A percentile compares a stretch with the other conserved stretches of the same genome.
phyloP scores from a whole-genome alignment of 495 filamentous ascomycete genomes.

The Letharia lupina region DNA sequence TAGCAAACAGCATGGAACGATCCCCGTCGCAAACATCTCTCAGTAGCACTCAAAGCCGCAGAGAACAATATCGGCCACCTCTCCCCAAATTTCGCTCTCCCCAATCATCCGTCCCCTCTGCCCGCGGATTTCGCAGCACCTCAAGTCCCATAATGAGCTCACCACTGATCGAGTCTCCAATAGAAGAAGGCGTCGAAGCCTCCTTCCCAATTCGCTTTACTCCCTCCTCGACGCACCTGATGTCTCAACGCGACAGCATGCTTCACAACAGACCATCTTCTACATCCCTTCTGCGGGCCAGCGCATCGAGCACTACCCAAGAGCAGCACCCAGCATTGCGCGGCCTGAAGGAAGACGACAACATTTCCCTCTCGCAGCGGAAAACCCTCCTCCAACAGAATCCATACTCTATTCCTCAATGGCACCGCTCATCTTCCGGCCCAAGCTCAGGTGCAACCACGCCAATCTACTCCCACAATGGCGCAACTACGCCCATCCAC shows the following conservation, averaged over 20 bases:
- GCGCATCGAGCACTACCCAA: slow-evolving; percentile 5
- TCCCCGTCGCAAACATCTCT: slow-evolving; percentile 29
- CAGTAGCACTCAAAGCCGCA: slow-evolving; percentile 17
- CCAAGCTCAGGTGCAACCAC: neutral
- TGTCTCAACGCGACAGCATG: slow-evolving; percentile 18
- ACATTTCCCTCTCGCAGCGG: slow-evolving; percentile 24
- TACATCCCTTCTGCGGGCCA: slow-evolving; percentile 16
- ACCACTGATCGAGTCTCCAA: slow-evolving; percentile 35
- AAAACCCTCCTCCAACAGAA: slow-evolving; percentile 23
- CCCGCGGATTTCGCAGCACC: slow-evolving; percentile 27
- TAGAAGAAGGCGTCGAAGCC: slow-evolving; percentile 32
- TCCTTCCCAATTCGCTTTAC: slow-evolving; percentile 21
- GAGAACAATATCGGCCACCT: slow-evolving; percentile 16
- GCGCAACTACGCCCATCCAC: slow-evolving; percentile 2
- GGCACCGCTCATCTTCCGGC: slow-evolving; percentile 17
- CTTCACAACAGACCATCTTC: slow-evolving; percentile 17
- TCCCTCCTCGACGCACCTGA: slow-evolving; percentile 16
- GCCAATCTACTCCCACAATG: slow-evolving; percentile 12
- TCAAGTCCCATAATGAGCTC: slow-evolving; percentile 38
- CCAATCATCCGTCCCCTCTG: slow-evolving; percentile 4
- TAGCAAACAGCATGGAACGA: slow-evolving; percentile 11
- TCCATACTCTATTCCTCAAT: slow-evolving; percentile 16
- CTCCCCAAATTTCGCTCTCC: slow-evolving; percentile 14
- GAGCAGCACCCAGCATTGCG: slow-evolving; percentile 14
- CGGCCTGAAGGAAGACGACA: slow-evolving; percentile 12